Base-by-base conservation (phyloP, 345 rosid species). In the Dipteronia sinensis region DNA sequence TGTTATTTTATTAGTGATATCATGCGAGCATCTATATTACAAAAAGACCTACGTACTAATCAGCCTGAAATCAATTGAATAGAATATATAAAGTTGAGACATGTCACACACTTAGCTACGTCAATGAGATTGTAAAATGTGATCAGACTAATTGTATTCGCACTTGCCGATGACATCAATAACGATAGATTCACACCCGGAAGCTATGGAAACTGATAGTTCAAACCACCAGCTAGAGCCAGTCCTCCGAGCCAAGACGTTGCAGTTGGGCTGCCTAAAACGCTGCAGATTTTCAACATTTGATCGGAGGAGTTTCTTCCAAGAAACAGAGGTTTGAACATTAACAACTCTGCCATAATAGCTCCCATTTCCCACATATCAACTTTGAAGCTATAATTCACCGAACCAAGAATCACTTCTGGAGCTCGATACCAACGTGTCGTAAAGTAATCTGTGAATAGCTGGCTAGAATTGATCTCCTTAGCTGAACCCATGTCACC, bases 291-390 rank as follows among this genome's bases (percentile, higher is more conserved):
- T 69, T 73, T 82, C 51, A 75, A 73, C 22, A 86, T 67, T 82
- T 84, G 84, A 82, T 83, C 85, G 12, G 68, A 78, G 29, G 74
- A 83, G 72, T 77, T 79, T 16, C 19, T 75, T 3, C 89, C 88
- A 6, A 88, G 87, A 44, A 88, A 88, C 22, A 88, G 83, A 7
- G 89, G 89, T 17, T 76, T 76, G 2, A 84, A 78, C 46, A 78
- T 69, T 25, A 82, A 77, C 67, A 86, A 53, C 70, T 88, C 91
- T 16, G 89, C 86, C 87, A 88, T 84, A 12, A 86, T 88, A 38
- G 87, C 91, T 65, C 89, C 91, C 89, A 88, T 82, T 29, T 89
- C 85, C 91, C 91, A 88, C 86, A 88, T 88, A 79, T 88, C 90
- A 78, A 88, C 91, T 81, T 88, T 82, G 23, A 87, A 83, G 55